These are phyloP conservation scores for Protomyces inundatus DNA, from an alignment of 1,139 yeast species.

Conservation along the genomic window DNA sequence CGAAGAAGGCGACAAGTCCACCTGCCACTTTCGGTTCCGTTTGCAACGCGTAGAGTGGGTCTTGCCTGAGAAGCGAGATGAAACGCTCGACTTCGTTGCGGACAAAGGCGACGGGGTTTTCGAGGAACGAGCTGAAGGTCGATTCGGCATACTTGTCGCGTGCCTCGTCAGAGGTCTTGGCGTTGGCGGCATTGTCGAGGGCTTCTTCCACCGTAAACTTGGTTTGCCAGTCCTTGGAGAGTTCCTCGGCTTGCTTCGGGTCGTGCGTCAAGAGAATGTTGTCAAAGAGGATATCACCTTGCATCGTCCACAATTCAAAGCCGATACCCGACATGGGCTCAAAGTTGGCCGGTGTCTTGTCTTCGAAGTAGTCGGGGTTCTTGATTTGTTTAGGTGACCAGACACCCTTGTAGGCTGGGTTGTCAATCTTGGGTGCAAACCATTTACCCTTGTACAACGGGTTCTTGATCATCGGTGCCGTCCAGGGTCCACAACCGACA, in stretches of 20 bases:
- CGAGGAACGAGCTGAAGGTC: slow-evolving; percentile 29
- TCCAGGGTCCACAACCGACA: slow-evolving; percentile 62
- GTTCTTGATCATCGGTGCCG: slow-evolving; percentile 59
- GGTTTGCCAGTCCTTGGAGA: slow-evolving; percentile 65
- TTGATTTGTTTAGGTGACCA: slow-evolving; percentile 66
- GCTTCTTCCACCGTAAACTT: slow-evolving; percentile 55
- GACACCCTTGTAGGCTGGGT: slow-evolving; percentile 72
- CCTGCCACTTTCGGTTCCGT: slow-evolving; percentile 40
- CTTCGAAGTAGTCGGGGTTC: slow-evolving; percentile 67
- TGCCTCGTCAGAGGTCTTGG: slow-evolving; percentile 33
- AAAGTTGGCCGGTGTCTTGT: slow-evolving; percentile 54
- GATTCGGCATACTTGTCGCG: slow-evolving; percentile 29
- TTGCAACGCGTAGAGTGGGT: slow-evolving; percentile 38
- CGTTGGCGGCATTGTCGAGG: slow-evolving; percentile 39
- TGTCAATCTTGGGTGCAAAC: slow-evolving; percentile 59
- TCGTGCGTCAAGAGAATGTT: slow-evolving; percentile 83
- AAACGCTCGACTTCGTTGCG: slow-evolving; percentile 37
- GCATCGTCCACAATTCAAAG: slow-evolving; percentile 88
- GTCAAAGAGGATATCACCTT: slow-evolving; percentile 65
- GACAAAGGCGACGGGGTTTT: slow-evolving; percentile 40
- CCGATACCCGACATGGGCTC: slow-evolving; percentile 76
- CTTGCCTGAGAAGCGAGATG: slow-evolving; percentile 36
- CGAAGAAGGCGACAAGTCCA: slow-evolving; percentile 32
- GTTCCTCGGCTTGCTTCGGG: slow-evolving; percentile 68
- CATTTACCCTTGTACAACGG: slow-evolving; percentile 73